Conservation (phyloP, 768 basidiomycete species). For the Collybia nuda region DNA sequence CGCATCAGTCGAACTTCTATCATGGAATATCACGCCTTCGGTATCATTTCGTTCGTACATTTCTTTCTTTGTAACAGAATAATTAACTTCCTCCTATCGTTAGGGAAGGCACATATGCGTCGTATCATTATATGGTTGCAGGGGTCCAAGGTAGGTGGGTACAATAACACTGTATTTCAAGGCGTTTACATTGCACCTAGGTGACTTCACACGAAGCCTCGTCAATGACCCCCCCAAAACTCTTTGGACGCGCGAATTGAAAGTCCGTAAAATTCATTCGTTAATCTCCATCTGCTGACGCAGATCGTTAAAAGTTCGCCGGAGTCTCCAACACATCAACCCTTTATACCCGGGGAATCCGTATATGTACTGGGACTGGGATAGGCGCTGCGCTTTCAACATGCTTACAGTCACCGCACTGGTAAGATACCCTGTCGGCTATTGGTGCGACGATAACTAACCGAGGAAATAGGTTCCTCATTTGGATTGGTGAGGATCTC, state of each 20-base stretch:
- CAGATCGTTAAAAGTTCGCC: conserved; percentile 50
- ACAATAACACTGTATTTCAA: neutral
- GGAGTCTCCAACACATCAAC: conserved; percentile 80
- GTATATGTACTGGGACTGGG: conserved; percentile 81
- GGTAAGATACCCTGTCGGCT: conserved; percentile 37
- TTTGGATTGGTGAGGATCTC: conserved; percentile 62
- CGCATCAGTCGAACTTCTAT: conserved; percentile 72
- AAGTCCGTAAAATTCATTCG: conserved; percentile 42
- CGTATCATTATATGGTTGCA: conserved; percentile 79
- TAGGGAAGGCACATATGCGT: conserved; percentile 71
- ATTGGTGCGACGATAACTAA: conserved; percentile 4
- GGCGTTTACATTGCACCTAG: conserved; percentile 21
- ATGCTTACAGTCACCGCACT: conserved; percentile 72
- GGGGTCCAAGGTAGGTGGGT: conserved; percentile 60
- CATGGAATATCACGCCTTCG: conserved; percentile 84
- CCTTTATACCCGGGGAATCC: conserved; percentile 77
- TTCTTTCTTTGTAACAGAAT: neutral
- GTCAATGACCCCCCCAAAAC: conserved; percentile 68
- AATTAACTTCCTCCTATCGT: conserved; percentile 1
- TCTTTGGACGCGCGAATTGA: conserved; percentile 79
- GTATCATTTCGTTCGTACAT: conserved; percentile 59
- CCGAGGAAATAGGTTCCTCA: conserved; percentile 57
- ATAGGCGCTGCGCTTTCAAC: conserved; percentile 80
- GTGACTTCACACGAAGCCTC: conserved; percentile 75
- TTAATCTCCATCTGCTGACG: conserved; percentile 9